phyloP scores from a whole-genome alignment of 2,329 filamentous ascomycete genomes.

The Monilinia fructicola region DNA sequence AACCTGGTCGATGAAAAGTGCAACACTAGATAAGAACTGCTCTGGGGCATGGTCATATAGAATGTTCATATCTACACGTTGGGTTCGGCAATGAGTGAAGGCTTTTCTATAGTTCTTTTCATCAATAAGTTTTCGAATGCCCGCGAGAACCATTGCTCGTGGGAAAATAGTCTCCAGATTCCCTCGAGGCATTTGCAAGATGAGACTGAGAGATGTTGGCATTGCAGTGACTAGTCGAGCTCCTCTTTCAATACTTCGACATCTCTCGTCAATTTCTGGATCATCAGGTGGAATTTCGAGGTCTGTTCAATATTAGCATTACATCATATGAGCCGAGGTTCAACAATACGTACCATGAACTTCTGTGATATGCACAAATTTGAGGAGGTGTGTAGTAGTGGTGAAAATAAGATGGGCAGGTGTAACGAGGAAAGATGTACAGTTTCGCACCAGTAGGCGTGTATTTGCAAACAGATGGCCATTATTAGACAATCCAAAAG shows the following conservation, averaged over 20 bases:
- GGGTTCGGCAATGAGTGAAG: constrained; percentile 84
- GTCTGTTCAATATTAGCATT: constrained; percentile 48
- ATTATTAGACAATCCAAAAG: constrained; percentile 65
- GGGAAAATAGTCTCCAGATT: constrained; percentile 96
- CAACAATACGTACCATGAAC: constrained; percentile 55
- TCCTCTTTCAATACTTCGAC: constrained; percentile 86
- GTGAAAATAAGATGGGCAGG: constrained; percentile 84
- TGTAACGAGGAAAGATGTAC: constrained; percentile 86
- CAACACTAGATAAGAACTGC: constrained; percentile 76
- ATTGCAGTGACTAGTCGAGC: constrained; percentile 85
- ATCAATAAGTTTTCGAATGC: constrained; percentile 79
- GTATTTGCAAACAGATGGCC: constrained; percentile 80
- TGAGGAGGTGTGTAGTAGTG: constrained; percentile 87
- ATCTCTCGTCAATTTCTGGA: constrained; percentile 87
- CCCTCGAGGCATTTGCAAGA: constrained; percentile 92
- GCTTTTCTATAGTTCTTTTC: constrained; percentile 78
- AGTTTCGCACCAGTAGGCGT: constrained; percentile 74
- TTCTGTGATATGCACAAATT: constrained; percentile 80
- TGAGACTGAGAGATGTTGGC: constrained; percentile 79
- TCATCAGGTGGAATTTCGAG: constrained; percentile 84
- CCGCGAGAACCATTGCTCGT: constrained; percentile 85
- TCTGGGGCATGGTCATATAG: constrained; percentile 88
- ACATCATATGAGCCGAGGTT: not conserved
- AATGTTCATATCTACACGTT: constrained; percentile 97
- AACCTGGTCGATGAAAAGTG: constrained; percentile 79